Evolutionary conservation across 2,329 filamentous ascomycete species (phyloP).

Genomic region (Aspergillus pseudoviridinutans): DNA sequence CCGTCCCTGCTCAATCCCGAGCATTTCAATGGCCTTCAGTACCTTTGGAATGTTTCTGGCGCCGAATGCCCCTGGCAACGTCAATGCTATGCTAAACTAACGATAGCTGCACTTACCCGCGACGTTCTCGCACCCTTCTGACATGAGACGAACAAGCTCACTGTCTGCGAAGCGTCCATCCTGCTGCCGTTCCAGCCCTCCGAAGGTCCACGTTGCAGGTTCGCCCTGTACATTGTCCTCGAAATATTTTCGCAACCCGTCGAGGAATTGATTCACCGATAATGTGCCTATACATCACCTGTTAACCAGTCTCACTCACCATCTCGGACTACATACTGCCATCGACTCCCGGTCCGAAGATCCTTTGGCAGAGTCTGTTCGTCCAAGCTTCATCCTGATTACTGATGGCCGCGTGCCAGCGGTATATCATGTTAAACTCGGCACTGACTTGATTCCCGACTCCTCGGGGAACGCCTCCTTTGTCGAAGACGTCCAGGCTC

Average conservation of each 20-base stretch:
- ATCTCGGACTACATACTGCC: neutral
- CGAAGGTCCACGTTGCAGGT: conserved; percentile 1
- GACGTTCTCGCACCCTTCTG: neutral
- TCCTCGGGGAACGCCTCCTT: conserved; percentile 34
- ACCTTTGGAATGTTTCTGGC: conserved; percentile 1
- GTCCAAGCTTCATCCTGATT: conserved; percentile 45
- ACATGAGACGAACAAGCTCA: conserved; percentile 1
- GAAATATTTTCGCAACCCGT: neutral
- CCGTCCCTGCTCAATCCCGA: conserved; percentile 6
- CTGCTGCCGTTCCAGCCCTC: neutral
- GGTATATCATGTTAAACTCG: conserved; percentile 53
- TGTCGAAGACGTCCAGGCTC: neutral
- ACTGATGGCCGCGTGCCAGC: conserved; percentile 48
- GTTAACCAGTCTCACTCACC: neutral
- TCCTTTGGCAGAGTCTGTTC: conserved; percentile 16
- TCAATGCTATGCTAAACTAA: neutral
- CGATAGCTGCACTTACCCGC: neutral
- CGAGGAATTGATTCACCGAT: neutral
- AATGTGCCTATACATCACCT: neutral
- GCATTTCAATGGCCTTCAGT: conserved; percentile 5
- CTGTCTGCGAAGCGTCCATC: conserved; percentile 3
- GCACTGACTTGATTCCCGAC: conserved; percentile 50
- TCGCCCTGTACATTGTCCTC: neutral
- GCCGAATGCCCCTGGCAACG: conserved; percentile 2
- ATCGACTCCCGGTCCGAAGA: neutral